Conservation (phyloP, 306 rosid genomes). For the Dryas drummondii region DNA sequence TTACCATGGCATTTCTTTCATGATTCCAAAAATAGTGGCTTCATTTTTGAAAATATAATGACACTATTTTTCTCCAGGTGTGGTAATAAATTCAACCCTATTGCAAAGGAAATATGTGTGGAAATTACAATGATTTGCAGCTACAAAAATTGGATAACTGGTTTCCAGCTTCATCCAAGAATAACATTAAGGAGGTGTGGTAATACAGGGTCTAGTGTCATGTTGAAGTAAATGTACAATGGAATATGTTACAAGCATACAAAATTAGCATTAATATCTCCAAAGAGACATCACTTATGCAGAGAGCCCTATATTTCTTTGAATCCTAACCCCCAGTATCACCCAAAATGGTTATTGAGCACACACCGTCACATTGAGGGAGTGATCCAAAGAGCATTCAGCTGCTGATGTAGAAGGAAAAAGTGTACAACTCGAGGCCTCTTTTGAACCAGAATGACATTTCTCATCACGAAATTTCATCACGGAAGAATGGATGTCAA, state of each 20-base stretch:
- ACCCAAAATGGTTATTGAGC: background rate
- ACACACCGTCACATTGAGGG: background rate
- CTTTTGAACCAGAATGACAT: background rate
- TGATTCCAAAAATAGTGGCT: background rate
- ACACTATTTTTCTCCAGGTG: background rate
- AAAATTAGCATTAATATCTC: background rate
- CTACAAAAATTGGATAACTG: background rate
- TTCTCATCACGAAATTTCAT: background rate
- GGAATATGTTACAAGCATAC: background rate
- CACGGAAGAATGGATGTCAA: background rate
- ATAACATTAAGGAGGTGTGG: background rate
- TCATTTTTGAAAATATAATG: background rate
- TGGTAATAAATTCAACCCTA: background rate
- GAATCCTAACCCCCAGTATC: background rate
- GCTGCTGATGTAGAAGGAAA: background rate
- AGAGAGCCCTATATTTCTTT: background rate
- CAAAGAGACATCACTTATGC: background rate
- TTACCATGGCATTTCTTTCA: background rate
- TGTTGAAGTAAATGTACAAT: background rate
- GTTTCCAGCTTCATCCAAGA: background rate
- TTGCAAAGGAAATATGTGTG: background rate
- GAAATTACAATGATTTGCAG: background rate
- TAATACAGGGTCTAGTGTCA: background rate
- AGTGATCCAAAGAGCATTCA: background rate
- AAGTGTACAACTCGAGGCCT: background rate